Base-by-base conservation (phyloP, 148 eudicot genomes). In the Chenopodium quinoa region DNA sequence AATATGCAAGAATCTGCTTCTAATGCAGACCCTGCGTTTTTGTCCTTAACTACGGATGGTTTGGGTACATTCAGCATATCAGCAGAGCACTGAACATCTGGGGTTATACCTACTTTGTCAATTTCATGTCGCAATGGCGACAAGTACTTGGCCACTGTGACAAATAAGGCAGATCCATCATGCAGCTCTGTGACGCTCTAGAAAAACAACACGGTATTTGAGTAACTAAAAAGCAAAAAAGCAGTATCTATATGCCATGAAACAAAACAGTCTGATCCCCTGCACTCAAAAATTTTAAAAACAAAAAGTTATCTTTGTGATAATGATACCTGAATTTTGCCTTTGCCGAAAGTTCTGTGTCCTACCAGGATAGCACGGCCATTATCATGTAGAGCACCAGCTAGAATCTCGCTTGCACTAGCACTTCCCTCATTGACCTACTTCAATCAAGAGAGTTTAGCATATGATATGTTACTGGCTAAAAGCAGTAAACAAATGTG, bases 371-470 rank as follows among this genome's bases (percentile, higher is more conserved):
- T 83, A 23, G 99, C 99, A 70, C 99, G 91, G 50, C 97, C 97
- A 82, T 93, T 95, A 76, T 95, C 99, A 46, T 93, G 99, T 7
- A 95, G 87, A 72, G 99, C 99, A 71, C 99, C 97, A 7, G 97
- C 99, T 71, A 95, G 83, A 76, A 95, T 95, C 86, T 95, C 99
- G 70, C 99, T 95, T 71, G 99, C 99, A 78, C 99, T 95, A 40
- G 99, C 99, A 80, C 99, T 95, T 73, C 97, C 99, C 82, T 95
- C 99, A 79, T 95, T 95, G 54, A 95, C 97, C 99, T 95, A 64
- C 82, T 79, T 77, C 83, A 64, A 40, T n/a, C n/a, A 25, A 75
- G 22, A 60, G 4, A 31, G n/a, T 62, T 73, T 16, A 60, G 25
- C 25, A 60, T 60, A n/a, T 44, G 29, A 52, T 50, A 16, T 52